Conservation (phyloP, 441 rosid species). For the Syzygium syzygioides region DNA sequence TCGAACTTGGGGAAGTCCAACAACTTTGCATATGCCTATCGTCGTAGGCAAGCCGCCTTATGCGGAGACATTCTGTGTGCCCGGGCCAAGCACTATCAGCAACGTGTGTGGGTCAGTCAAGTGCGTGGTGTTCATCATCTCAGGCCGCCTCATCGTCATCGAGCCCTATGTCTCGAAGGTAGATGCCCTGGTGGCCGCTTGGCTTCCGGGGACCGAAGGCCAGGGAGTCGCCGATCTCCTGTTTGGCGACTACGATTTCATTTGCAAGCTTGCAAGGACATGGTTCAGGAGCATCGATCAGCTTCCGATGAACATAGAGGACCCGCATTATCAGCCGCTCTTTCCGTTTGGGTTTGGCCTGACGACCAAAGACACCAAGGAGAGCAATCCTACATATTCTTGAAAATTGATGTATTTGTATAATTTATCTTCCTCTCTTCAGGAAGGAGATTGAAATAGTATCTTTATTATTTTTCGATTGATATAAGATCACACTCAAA, state of each 20-base stretch:
- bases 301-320: constrained; percentile 37
- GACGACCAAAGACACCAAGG: constrained; percentile 10
- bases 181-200: constrained; percentile 35
- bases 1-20: constrained; percentile 7
- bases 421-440: not conserved
- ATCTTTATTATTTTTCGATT: not conserved
- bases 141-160: constrained; percentile 26
- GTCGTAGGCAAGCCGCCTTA: constrained; percentile 32
- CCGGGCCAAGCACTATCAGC: constrained; percentile 18
- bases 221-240: constrained; percentile 32
- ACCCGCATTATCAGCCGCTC: constrained; percentile 25
- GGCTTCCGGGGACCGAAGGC: constrained; percentile 38
- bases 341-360: constrained; percentile 34
- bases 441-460: not conserved
- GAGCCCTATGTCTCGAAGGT: constrained; percentile 23
- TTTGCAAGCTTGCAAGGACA: constrained; percentile 23
- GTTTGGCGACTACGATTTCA: constrained; percentile 36
- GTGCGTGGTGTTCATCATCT: constrained; percentile 33
- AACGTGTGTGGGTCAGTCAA: constrained; percentile 21
- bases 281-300: constrained; percentile 35
- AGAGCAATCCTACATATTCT: not conserved
- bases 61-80: constrained; percentile 24
- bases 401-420: not conserved
- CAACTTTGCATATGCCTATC: constrained; percentile 27
- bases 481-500: not conserved